Percentiles rank a stretch among this genome's conserved stretches.
Evolutionary conservation across 176 grass and related monocot species (phyloP).

Genomic region (Eremochloa ophiuroides): DNA sequence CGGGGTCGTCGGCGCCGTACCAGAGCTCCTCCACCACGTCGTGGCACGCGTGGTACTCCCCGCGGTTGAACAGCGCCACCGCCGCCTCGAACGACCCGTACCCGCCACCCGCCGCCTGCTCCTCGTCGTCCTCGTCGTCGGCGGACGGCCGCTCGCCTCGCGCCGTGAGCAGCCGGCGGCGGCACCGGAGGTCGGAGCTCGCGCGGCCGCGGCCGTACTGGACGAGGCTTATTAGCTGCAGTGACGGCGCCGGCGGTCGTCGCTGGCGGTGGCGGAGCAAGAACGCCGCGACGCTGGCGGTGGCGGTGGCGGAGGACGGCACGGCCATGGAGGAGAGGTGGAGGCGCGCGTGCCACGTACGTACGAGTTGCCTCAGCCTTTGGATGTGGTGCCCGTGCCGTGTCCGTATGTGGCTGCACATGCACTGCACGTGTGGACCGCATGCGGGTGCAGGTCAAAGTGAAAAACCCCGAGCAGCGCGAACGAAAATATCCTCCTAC

Average conservation of each 20-base stretch:
- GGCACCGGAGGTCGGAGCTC: constrained; percentile 30
- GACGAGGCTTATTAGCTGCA: too few species aligned
- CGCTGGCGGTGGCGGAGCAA: neutral
- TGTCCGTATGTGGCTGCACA: neutral
- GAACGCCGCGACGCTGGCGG: neutral
- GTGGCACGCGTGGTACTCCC: constrained; percentile 78
- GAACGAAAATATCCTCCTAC: too few species aligned
- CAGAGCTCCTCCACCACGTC: constrained; percentile 92
- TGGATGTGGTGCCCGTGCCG: neutral
- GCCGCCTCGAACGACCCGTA: constrained; percentile 39
- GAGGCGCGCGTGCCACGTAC: neutral
- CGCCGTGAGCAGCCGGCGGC: constrained; percentile 47
- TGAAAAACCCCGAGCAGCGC: too few species aligned
- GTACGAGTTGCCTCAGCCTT: neutral
- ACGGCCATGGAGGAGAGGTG: neutral
- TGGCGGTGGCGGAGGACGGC: neutral
- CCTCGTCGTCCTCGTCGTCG: neutral
- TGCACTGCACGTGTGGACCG: too few species aligned
- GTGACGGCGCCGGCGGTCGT: neutral
- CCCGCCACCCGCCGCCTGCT: neutral
- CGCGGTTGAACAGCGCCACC: constrained; percentile 69
- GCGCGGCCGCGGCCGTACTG: neutral
- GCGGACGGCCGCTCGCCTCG: constrained; percentile 18
- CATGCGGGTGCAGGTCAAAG: too few species aligned
- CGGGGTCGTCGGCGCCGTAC: constrained; percentile 70